phyloP scores from a whole-genome alignment of 1,284 basidiomycete genomes.

The Ceratobasidium sp. region DNA sequence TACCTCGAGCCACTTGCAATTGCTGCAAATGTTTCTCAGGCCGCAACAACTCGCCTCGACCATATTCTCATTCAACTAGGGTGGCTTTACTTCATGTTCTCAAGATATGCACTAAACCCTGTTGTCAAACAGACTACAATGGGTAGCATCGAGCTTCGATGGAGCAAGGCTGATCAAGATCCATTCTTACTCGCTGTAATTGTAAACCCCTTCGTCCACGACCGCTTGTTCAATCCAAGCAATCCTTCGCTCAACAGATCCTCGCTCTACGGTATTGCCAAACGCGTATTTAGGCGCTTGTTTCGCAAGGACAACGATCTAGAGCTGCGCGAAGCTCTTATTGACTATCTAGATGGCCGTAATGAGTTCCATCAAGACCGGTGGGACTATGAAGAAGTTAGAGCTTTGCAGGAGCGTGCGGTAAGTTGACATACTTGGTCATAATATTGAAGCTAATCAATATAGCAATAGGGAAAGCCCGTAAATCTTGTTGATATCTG shows the following conservation, averaged over 20 bases:
- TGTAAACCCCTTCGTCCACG: constrained; percentile 56
- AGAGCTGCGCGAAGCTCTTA: constrained; percentile 9
- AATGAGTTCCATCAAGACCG: constrained; percentile 25
- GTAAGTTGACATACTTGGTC: neutral
- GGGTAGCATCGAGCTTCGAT: constrained; percentile 59
- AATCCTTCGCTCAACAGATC: neutral
- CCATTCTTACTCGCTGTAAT: constrained; percentile 61
- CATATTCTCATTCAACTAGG: constrained; percentile 60
- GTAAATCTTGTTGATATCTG: constrained; percentile 9
- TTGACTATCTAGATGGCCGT: constrained; percentile 5
- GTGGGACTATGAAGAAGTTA: constrained; percentile 28
- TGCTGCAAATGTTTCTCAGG: constrained; percentile 60
- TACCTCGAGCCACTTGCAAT: constrained; percentile 61
- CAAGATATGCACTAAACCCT: neutral
- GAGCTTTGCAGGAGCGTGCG: neutral
- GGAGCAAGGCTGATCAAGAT: constrained; percentile 62
- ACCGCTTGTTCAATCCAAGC: constrained; percentile 31
- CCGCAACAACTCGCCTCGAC: constrained; percentile 57
- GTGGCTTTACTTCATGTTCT: constrained; percentile 52
- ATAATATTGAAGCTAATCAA: neutral
- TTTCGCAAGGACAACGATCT: constrained; percentile 16
- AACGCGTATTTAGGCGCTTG: constrained; percentile 20
- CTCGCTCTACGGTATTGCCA: neutral
- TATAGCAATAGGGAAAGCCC: neutral
- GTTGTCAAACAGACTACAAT: constrained; percentile 53